Base-by-base conservation (phyloP, 208 protist species). In the Acanthamoeba polyphaga region DNA sequence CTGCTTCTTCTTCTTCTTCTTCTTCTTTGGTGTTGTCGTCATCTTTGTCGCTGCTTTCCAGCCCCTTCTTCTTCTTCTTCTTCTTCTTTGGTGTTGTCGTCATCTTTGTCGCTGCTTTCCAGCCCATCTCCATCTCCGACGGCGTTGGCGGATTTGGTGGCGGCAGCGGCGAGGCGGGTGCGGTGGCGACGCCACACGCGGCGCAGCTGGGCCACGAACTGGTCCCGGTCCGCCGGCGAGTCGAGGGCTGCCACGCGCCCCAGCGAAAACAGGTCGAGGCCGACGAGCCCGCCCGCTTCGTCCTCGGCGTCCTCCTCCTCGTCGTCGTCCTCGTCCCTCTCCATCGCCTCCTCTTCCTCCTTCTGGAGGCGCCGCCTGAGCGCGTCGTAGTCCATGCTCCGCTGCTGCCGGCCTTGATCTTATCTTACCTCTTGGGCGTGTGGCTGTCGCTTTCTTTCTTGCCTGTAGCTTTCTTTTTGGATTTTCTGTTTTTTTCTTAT, bases 301-400 rank as follows among this genome's bases (percentile, higher is more conserved):
- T 58, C 68, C 4, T 46, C 68, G 17, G 4, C 68, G n/a, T 76
- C 68, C 19, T 46, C 68, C 32, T 43, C 32, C 13, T 76, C 68
- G 12, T 76, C 68, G 22, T 76, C 68, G 3, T 76, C 68, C 1
- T 76, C 68, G 9, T 76, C n/a, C 19, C 19, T 64, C 4, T 64
- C 58, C 13, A 27, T 64, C 1, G 58, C 68, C 64, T 70, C 64
- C 19, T 43, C 68, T 1, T 74, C 68, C n/a, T 43, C 62, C 85
- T 91, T 91, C 10, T 64, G 53, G 15, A 91, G 27, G n/a, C 24
- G 17, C 29, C 32, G 6, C 19, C 85, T 6, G 53, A 91, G 55
- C 3, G 85, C 32, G 62, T 91, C 85, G 85, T 91, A 91, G 85
- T 91, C 62, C 85, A 91, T 91, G 15, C 29, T 58, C 38, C 24